A percentile compares a stretch with the other conserved stretches of the same genome.
Conservation (phyloP, 2,329 filamentous ascomycete species). For the Amphichorda felina region DNA sequence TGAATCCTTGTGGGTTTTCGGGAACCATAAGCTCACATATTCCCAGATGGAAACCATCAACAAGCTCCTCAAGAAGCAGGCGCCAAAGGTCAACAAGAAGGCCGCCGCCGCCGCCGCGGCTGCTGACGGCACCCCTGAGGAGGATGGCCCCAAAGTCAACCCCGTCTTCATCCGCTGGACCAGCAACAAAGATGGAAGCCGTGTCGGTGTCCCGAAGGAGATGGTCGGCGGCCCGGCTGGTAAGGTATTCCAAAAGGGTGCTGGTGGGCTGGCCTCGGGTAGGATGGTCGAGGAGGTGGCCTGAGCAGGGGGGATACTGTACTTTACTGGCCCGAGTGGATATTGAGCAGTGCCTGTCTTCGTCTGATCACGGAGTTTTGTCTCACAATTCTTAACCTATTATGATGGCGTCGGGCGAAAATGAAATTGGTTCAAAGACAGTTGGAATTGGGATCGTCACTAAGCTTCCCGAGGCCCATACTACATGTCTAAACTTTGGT, state of each 20-base stretch:
- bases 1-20: background rate
- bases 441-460: no score
- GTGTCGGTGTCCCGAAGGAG: conserved; percentile 54
- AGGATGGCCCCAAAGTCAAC: conserved; percentile 35
- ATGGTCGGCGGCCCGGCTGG: conserved; percentile 55
- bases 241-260: conserved; percentile 34
- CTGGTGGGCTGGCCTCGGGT: conserved; percentile 17
- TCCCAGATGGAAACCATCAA: conserved; percentile 79
- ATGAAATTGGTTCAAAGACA: no score
- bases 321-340: no score
- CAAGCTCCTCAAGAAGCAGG: conserved; percentile 77
- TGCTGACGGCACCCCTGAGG: conserved; percentile 36
- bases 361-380: no score
- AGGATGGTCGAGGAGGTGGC: conserved; percentile 46
- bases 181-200: conserved; percentile 51
- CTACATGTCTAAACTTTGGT: no score
- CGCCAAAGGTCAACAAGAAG: conserved; percentile 57
- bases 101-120: conserved; percentile 21
- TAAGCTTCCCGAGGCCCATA: no score
- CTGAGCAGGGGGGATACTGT: no score
- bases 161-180: conserved; percentile 60
- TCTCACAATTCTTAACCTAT: no score
- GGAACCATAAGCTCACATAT: no score
- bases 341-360: no score
- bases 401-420: no score